A percentile compares a stretch with the other conserved stretches of the same genome.
These are phyloP conservation scores for Corynespora cassiicola DNA, from an alignment of 2,329 filamentous ascomycete species.

Conservation along the genomic window DNA sequence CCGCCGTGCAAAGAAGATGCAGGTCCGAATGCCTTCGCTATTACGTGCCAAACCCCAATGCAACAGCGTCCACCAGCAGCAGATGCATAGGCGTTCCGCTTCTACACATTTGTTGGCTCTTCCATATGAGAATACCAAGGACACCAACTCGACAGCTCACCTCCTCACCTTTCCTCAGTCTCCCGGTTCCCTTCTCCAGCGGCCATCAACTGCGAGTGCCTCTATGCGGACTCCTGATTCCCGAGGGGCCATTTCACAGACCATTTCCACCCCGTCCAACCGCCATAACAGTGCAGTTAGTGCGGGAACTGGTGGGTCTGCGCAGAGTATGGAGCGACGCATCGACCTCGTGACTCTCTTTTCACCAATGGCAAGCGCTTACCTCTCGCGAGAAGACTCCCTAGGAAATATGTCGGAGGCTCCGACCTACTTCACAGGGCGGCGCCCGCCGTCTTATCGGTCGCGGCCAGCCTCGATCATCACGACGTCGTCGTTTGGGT, in stretches of 20 bases:
- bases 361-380: constrained; percentile 20
- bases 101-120: constrained; percentile 31
- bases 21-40: constrained; percentile 37
- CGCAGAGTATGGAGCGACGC: constrained; percentile 22
- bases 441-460: constrained; percentile 40
- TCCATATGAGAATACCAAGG: constrained; percentile 17
- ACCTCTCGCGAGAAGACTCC: constrained; percentile 30
- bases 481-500: constrained; percentile 43
- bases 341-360: constrained; percentile 18
- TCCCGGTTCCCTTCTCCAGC: constrained; percentile 15
- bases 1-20: constrained; percentile 34
- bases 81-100: constrained; percentile 26
- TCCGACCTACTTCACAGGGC: constrained; percentile 40
- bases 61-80: constrained; percentile 12
- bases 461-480: constrained; percentile 36
- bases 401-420: constrained; percentile 40
- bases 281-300: constrained; percentile 18
- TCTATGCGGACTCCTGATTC: constrained; percentile 2
- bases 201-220: constrained; percentile 12
- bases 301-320: constrained; percentile 16
- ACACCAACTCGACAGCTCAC: constrained; percentile 8
- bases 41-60: constrained; percentile 24
- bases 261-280: too few relatives aligned
- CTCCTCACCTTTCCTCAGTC: constrained; percentile 12
- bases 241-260: too few relatives aligned